Evolutionary conservation across 2,329 filamentous ascomycete genomes (phyloP).

Genomic region (Alternaria arbusti): DNA sequence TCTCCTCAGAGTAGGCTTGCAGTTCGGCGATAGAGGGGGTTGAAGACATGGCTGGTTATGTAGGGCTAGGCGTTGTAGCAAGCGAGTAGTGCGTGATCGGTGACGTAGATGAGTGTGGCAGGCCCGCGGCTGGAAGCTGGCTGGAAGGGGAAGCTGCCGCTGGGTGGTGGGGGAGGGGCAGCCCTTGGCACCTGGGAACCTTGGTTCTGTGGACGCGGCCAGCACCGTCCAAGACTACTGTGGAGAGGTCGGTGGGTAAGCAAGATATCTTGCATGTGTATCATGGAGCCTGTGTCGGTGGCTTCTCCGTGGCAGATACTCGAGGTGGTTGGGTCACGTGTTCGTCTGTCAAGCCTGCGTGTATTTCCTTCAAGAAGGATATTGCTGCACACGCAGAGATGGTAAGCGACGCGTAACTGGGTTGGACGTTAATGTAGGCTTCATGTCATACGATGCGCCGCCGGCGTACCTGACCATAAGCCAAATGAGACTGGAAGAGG

Average conservation of each 20-base stretch:
- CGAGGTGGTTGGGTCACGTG: neutral
- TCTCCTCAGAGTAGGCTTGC: conserved; percentile 1
- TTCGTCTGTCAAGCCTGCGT: neutral
- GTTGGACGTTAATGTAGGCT: rapidly evolving
- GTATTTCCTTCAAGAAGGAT: neutral
- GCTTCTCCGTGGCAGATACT: neutral
- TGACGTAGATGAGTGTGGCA: conserved; percentile 27
- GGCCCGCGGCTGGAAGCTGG: conserved; percentile 3
- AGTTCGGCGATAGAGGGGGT: conserved; percentile 2
- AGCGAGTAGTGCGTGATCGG: conserved; percentile 20
- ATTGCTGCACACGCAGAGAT: neutral
- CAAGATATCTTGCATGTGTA: neutral
- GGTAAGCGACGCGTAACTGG: neutral
- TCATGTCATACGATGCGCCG: neutral
- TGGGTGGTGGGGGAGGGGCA: conserved; percentile 8
- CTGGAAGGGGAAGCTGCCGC: neutral
- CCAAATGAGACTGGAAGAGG: neutral
- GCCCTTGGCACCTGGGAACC: neutral
- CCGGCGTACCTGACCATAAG: neutral
- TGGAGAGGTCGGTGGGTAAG: neutral
- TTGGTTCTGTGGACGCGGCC: neutral
- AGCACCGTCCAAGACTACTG: neutral
- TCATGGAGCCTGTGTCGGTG: neutral
- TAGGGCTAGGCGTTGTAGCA: conserved; percentile 9
- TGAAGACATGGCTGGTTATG: conserved; percentile 24